A percentile compares a stretch with the other conserved stretches of the same genome.
Conservation (phyloP, 2,329 filamentous ascomycete species). For the Hysterium pulicare region DNA sequence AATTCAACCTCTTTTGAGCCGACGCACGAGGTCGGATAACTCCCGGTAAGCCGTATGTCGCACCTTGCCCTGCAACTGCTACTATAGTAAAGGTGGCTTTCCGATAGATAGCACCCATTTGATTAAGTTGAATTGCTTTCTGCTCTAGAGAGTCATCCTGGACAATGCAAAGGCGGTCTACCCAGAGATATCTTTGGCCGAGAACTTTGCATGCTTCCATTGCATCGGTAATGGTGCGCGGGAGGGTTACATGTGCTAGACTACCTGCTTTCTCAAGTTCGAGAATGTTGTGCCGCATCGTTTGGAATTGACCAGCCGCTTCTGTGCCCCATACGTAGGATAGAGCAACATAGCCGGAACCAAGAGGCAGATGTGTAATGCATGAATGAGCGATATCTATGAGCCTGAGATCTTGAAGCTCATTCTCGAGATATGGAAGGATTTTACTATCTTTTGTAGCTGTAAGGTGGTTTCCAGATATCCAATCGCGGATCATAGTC, state of each 20-base stretch:
- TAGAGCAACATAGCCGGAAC: constrained; percentile 1
- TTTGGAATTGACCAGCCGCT: not conserved
- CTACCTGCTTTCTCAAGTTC: not conserved
- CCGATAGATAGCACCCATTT: constrained; percentile 10
- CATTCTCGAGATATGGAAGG: not conserved
- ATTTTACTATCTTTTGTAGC: not conserved
- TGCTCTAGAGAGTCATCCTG: not conserved
- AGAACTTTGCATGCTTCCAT: not conserved
- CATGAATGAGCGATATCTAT: not conserved
- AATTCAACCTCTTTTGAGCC: not conserved
- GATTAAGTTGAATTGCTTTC: constrained; percentile 3
- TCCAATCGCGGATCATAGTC: not conserved
- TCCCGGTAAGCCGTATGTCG: constrained; percentile 5
- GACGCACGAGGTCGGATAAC: not conserved
- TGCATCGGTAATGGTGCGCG: not conserved
- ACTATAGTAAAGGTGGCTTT: constrained; percentile 6
- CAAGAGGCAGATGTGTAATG: not conserved
- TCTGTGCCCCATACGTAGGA: constrained; percentile 3
- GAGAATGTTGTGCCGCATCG: not conserved
- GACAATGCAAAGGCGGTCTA: not conserved
- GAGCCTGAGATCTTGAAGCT: not conserved
- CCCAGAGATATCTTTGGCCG: constrained; percentile 1
- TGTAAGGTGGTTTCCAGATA: not conserved
- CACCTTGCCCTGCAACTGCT: constrained; percentile 3
- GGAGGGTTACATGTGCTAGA: not conserved